Evolutionary conservation across 495 filamentous ascomycete species (phyloP).

Genomic region (Aspergillus mulundensis): DNA sequence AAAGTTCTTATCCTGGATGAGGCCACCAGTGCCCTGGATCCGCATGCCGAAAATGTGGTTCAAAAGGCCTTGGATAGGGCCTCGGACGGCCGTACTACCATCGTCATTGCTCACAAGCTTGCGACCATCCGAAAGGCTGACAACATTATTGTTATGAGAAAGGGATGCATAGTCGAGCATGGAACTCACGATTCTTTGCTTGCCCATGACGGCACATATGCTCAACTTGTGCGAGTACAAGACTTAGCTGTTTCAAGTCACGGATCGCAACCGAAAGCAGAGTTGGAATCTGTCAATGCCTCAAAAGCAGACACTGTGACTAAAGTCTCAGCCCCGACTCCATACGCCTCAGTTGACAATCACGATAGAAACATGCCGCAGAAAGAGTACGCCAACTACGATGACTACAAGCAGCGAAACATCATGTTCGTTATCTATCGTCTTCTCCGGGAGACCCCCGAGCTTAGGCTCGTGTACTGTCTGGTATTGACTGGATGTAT

Average conservation of each 20-base stretch:
- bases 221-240: conserved; percentile 73
- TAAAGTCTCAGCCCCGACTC: no score
- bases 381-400: no score
- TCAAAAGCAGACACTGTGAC: not conserved
- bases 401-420: no score
- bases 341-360: no score
- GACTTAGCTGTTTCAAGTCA: conserved; percentile 46
- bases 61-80: conserved; percentile 89
- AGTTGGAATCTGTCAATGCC: no score
- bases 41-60: conserved; percentile 89
- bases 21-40: conserved; percentile 92
- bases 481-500: no score
- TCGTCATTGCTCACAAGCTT: conserved; percentile 91
- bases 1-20: conserved; percentile 94
- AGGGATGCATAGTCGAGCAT: conserved; percentile 82
- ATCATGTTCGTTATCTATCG: no score
- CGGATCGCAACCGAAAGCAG: conserved; percentile 13
- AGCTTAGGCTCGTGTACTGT: no score
- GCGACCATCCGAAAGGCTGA: conserved; percentile 91
- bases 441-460: no score
- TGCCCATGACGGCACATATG: conserved; percentile 58
- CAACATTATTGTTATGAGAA: conserved; percentile 90
- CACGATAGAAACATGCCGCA: no score
- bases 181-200: conserved; percentile 74
- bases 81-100: conserved; percentile 83